These are phyloP conservation scores for Malassezia equina DNA, from an alignment of 1,284 basidiomycete species.

Conservation along the genomic window DNA sequence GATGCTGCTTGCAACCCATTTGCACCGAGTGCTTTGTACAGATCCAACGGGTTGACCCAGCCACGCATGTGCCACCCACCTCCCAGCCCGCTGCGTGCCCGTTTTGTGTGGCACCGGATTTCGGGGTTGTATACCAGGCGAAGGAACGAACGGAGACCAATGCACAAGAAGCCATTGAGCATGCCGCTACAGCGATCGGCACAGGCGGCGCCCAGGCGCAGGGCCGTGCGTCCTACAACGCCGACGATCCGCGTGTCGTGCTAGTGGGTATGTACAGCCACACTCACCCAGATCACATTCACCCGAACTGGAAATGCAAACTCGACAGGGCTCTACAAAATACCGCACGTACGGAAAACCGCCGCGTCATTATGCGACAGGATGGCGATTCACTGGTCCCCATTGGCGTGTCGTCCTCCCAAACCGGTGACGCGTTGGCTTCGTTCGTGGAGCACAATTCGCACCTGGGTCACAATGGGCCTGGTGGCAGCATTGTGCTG, in stretches of 20 bases:
- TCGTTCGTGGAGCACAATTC: constrained; percentile 24
- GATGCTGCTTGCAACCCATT: constrained; percentile 95
- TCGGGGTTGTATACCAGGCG: constrained; percentile 69
- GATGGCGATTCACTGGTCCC: constrained; percentile 93
- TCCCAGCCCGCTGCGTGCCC: constrained; percentile 66
- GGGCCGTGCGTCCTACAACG: constrained; percentile 5
- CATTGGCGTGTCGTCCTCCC: constrained; percentile 68
- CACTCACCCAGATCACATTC: constrained; percentile 30
- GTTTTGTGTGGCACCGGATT: constrained; percentile 92
- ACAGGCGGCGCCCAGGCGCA: constrained; percentile 21
- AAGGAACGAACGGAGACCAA: not conserved
- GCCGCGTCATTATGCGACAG: constrained; percentile 95
- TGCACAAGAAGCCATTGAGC: constrained; percentile 16
- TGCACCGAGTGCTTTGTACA: constrained; percentile 99
- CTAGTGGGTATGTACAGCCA: constrained; percentile 30
- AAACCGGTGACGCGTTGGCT: constrained; percentile 50
- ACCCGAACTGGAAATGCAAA: constrained; percentile 42
- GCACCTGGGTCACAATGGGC: constrained; percentile 19
- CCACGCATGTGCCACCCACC: constrained; percentile 29
- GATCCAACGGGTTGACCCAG: constrained; percentile 87
- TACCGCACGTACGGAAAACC: constrained; percentile 57
- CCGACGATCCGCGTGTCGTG: constrained; percentile 28
- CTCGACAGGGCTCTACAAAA: constrained; percentile 33
- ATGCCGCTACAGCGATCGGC: constrained; percentile 31
- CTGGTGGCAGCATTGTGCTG: constrained; percentile 45